phyloP scores from a whole-genome alignment of 2,329 filamentous ascomycete genomes.

The Penicillium decumbens region DNA sequence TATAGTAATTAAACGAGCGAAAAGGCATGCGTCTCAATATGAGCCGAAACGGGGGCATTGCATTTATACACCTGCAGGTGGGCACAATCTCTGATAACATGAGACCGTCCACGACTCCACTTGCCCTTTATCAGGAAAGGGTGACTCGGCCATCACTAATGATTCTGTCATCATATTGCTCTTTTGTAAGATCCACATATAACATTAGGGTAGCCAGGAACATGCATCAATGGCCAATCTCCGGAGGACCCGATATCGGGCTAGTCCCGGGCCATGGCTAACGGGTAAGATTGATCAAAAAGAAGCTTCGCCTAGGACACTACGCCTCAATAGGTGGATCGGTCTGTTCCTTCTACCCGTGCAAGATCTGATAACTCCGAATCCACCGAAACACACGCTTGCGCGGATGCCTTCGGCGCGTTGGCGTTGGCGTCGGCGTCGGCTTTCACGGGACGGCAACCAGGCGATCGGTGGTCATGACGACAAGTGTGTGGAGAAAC shows the following conservation, averaged over 20 bases:
- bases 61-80: neutral
- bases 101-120: neutral
- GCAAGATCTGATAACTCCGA: neutral
- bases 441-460: neutral
- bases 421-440: neutral
- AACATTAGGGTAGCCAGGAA: neutral
- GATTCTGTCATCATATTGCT: neutral
- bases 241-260: neutral
- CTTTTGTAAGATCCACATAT: neutral
- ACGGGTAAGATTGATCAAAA: neutral
- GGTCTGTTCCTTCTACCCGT: neutral
- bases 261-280: neutral
- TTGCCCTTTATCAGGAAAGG: neutral
- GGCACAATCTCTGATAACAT: neutral
- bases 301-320: neutral
- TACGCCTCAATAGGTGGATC: neutral
- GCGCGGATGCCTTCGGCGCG: neutral
- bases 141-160: neutral
- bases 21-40: neutral
- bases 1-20: neutral
- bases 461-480: neutral
- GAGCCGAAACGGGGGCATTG: neutral
- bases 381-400: neutral
- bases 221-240: neutral
- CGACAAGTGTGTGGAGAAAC: conserved; percentile 4